These are phyloP conservation scores for Oryza glaberrima DNA, from an alignment of 176 grass and related monocot genomes.

Conservation along the genomic window DNA sequence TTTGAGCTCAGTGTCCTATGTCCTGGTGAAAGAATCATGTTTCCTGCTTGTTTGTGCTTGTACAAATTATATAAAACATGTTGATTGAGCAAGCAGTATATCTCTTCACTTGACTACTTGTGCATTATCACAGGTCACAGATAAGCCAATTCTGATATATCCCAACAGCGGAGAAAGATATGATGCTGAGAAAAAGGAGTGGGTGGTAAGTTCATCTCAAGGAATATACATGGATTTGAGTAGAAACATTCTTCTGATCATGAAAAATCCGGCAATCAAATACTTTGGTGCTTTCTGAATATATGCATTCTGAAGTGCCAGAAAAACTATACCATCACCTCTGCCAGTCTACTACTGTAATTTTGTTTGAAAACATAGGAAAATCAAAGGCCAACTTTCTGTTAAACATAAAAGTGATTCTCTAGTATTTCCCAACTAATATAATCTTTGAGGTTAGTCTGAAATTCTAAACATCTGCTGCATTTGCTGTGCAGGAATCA, in stretches of 20 bases:
- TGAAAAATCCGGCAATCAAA: neutral
- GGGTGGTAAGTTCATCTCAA: constrained; percentile 77
- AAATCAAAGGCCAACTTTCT: neutral
- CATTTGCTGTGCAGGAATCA: constrained; percentile 56
- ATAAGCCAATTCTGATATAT: constrained; percentile 95
- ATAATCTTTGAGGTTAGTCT: neutral
- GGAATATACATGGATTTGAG: neutral
- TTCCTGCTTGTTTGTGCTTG: constrained; percentile 5
- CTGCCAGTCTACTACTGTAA: too few species aligned
- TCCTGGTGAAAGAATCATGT: neutral
- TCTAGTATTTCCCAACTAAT: neutral
- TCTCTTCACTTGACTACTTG: constrained; percentile 3
- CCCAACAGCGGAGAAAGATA: constrained; percentile 93
- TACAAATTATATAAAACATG: neutral
- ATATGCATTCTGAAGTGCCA: neutral
- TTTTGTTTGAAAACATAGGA: neutral
- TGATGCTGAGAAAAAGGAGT: constrained; percentile 80
- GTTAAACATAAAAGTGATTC: neutral
- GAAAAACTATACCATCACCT: neutral
- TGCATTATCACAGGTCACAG: constrained; percentile 57
- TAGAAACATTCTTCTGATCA: neutral
- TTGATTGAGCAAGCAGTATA: neutral
- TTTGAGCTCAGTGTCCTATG: constrained; percentile 9
- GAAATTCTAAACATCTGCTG: neutral
- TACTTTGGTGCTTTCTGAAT: constrained; percentile 11